Conservation (phyloP, 1,284 basidiomycete genomes). For the Phlebopus sp. region DNA sequence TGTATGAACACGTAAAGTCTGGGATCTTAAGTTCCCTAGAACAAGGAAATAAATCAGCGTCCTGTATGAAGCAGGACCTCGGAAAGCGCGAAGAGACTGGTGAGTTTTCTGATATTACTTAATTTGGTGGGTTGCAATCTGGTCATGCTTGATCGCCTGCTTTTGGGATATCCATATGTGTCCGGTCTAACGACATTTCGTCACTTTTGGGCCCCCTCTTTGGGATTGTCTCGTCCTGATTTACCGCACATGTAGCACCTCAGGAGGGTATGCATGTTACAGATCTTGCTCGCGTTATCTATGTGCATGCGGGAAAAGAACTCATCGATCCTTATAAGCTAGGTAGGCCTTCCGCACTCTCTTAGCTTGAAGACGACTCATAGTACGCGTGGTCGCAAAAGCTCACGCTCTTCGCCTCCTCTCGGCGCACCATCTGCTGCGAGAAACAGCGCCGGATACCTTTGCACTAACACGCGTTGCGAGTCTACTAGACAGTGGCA, state of each 20-base stretch:
- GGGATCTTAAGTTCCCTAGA: neutral
- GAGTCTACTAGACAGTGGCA: conserved; percentile 64
- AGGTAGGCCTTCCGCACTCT: conserved; percentile 8
- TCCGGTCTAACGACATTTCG: neutral
- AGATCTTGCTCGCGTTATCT: conserved; percentile 53
- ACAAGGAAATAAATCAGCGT: neutral
- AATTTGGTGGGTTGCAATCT: neutral
- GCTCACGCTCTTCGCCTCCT: conserved; percentile 53
- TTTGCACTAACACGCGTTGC: conserved; percentile 68
- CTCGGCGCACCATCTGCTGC: conserved; percentile 67
- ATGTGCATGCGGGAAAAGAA: conserved; percentile 13
- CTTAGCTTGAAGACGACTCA: neutral
- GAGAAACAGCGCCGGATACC: conserved; percentile 61
- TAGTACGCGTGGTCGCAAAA: neutral
- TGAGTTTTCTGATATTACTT: conserved; percentile 4
- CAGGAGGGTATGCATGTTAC: conserved; percentile 52
- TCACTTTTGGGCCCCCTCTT: neutral
- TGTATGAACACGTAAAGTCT: neutral
- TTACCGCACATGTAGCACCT: neutral
- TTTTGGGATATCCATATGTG: neutral
- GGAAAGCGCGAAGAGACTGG: conserved; percentile 2
- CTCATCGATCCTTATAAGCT: conserved; percentile 23
- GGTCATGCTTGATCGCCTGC: neutral
- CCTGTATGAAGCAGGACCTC: neutral
- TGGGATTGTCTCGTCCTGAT: neutral